A percentile compares a stretch with the other conserved stretches of the same genome.
Conservation (phyloP, 2,329 filamentous ascomycete species). For the Neonectria faginata region DNA sequence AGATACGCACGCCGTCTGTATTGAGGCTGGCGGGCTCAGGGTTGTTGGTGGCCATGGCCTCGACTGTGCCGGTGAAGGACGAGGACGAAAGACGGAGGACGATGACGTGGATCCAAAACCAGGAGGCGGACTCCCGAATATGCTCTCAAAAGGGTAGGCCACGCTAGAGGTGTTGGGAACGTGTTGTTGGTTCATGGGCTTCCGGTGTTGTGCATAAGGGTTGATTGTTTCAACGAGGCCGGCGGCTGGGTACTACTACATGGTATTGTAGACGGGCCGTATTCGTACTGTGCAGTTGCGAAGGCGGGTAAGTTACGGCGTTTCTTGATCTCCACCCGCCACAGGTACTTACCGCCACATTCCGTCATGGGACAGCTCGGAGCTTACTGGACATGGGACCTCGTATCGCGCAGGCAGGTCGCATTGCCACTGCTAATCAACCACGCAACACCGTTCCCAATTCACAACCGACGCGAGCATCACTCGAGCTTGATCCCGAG, state of each 20-base stretch:
- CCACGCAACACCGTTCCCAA: constrained; percentile 17
- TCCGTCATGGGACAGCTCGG: constrained; percentile 36
- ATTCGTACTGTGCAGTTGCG: constrained; percentile 19
- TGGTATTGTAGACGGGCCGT: constrained; percentile 2
- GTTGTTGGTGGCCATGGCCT: constrained; percentile 54
- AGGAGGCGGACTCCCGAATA: neutral
- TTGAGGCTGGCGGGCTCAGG: constrained; percentile 50
- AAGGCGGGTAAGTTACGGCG: constrained; percentile 30
- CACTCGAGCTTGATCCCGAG: constrained; percentile 10
- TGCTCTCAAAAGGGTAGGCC: constrained; percentile 1
- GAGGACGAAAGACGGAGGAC: constrained; percentile 6
- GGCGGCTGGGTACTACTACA: constrained; percentile 1
- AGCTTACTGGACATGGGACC: neutral
- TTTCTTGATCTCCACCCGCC: constrained; percentile 38
- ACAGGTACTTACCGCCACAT: constrained; percentile 30
- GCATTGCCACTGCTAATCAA: constrained; percentile 9
- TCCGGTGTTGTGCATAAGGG: constrained; percentile 1
- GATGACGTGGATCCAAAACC: neutral
- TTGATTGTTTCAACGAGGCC: constrained; percentile 3
- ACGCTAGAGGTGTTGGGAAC: neutral
- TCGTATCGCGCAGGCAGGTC: constrained; percentile 7
- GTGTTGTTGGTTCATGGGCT: constrained; percentile 23
- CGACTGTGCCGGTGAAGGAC: constrained; percentile 4
- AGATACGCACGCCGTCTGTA: constrained; percentile 50
- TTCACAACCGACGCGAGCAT: constrained; percentile 2